Conservation (phyloP, 2,329 filamentous ascomycete species). For the Cladorrhinum sp. region DNA sequence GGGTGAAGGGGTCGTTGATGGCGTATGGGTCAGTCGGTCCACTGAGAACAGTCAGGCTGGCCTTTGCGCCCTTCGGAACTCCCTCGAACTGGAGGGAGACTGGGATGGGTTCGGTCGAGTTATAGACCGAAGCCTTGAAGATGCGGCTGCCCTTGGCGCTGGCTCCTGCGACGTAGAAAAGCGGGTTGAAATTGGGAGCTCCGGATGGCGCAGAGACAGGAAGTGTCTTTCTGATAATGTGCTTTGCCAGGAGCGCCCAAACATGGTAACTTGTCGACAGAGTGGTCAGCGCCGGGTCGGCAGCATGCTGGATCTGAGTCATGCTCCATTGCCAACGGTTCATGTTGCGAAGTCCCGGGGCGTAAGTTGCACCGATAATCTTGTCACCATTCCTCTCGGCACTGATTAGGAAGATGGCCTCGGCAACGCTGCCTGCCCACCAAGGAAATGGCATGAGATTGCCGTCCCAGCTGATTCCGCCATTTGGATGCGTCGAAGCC, state of each 20-base stretch:
- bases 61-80: conserved; percentile 36
- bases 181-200: conserved; percentile 38
- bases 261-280: conserved; percentile 49
- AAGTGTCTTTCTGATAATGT: conserved; percentile 45
- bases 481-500: conserved; percentile 50
- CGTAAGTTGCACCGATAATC: conserved; percentile 52
- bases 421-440: conserved; percentile 60
- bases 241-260: conserved; percentile 46
- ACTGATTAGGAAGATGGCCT: conserved; percentile 63
- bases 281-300: conserved; percentile 47
- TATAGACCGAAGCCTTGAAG: conserved; percentile 54
- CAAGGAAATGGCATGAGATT: conserved; percentile 48
- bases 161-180: conserved; percentile 50
- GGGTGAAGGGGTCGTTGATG: conserved; percentile 42
- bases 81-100: conserved; percentile 47
- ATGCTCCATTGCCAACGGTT: conserved; percentile 51
- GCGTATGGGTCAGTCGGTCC: conserved; percentile 43
- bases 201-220: conserved; percentile 39
- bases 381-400: conserved; percentile 63
- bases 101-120: conserved; percentile 46
- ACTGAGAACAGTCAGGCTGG: conserved; percentile 44
- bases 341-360: conserved; percentile 47
- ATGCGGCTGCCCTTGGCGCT: conserved; percentile 40
- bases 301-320: conserved; percentile 49
- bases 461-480: conserved; percentile 46